Conservation (phyloP, 225 moss, liverwort and hornwort species). For the Lunularia cruciata region DNA sequence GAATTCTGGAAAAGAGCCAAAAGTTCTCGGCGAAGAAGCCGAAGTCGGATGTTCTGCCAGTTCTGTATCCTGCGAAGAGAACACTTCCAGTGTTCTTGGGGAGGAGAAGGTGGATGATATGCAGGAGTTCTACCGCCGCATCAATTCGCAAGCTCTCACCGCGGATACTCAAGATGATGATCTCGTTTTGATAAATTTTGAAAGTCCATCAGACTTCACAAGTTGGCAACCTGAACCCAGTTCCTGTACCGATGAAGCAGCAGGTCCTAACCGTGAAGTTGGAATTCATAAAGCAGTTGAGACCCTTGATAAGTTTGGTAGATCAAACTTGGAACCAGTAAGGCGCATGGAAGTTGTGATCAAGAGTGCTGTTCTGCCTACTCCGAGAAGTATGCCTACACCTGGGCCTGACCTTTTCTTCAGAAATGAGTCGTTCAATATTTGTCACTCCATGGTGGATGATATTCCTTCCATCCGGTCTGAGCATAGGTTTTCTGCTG, state of each 20-base stretch:
- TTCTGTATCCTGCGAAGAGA: background rate
- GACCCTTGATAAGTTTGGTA: conserved; percentile 2
- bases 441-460: background rate
- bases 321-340: conserved; percentile 9
- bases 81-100: background rate
- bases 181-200: conserved; percentile 25
- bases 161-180: conserved; percentile 41
- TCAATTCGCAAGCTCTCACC: conserved; percentile 49
- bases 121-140: conserved; percentile 44
- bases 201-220: background rate
- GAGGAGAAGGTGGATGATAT: conserved; percentile 33
- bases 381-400: background rate
- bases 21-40: background rate
- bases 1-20: conserved; percentile 16
- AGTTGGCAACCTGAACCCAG: conserved; percentile 17
- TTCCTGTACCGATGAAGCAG: background rate
- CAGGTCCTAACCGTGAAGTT: background rate
- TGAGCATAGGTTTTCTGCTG: background rate
- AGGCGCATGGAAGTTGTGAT: background rate
- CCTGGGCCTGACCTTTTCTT: background rate
- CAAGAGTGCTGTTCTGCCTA: background rate
- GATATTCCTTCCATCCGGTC: background rate
- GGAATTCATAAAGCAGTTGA: background rate
- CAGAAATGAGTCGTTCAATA: background rate
- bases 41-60: background rate